These are phyloP conservation scores for Diphasiastrum complanatum DNA, from an alignment of 83 land plant species.

Conservation along the genomic window DNA sequence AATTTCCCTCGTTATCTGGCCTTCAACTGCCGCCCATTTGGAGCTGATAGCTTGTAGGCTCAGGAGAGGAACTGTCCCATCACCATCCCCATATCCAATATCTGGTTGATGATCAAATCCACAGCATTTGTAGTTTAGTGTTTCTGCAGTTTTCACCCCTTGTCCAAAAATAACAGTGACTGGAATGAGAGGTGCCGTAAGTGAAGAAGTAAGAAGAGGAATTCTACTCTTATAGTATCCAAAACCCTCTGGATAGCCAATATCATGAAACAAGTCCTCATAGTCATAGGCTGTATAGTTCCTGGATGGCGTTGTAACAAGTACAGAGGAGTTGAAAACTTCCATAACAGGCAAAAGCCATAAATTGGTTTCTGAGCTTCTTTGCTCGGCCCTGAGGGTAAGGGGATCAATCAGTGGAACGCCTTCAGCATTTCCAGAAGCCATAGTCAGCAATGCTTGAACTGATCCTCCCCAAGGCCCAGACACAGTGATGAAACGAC, in stretches of 20 bases:
- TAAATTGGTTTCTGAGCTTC: conserved; percentile 78
- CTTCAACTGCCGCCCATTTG: conserved; percentile 36
- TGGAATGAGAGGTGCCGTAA: conserved; percentile 48
- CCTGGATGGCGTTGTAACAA: conserved; percentile 36
- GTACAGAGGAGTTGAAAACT: conserved; percentile 35
- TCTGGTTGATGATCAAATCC: conserved; percentile 67
- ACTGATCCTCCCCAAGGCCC: conserved; percentile 90
- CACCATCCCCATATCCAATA: conserved; percentile 79
- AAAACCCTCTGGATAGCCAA: conserved; percentile 66
- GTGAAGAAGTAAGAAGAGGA: conserved; percentile 40
- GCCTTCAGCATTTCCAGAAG: conserved; percentile 76
- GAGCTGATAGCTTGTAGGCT: conserved; percentile 57
- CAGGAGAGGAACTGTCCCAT: conserved; percentile 81
- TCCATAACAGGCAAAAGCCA: conserved; percentile 73
- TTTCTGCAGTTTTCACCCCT: conserved; percentile 65
- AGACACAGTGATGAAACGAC: conserved; percentile 65
- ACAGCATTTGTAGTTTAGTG: conserved; percentile 39
- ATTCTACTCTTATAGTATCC: conserved; percentile 50
- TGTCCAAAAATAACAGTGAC: conserved; percentile 63
- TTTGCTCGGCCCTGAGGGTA: conserved; percentile 59
- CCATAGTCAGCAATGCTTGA: conserved; percentile 66
- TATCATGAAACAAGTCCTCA: conserved; percentile 56
- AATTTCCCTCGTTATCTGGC: conserved; percentile 45
- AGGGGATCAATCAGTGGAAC: conserved; percentile 70
- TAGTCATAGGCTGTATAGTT: conserved; percentile 55